Percentiles rank a stretch among this genome's conserved stretches.
Conservation (phyloP, 352 stramenopile genomes). For the Phytopythium cucurbitacearum region DNA sequence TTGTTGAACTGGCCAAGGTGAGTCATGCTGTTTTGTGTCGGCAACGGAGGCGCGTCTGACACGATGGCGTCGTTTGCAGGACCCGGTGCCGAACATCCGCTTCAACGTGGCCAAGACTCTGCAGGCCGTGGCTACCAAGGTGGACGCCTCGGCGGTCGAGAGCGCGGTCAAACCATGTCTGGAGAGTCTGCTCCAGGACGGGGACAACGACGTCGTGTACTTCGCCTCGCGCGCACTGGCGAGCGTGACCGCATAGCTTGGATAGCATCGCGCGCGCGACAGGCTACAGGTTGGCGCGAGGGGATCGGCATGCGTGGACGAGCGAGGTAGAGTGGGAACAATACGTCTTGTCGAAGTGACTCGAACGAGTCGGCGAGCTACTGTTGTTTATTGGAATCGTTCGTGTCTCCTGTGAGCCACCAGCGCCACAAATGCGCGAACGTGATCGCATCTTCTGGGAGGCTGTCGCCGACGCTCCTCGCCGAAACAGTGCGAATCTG, state of each 20-base stretch:
- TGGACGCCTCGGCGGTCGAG: constrained; percentile 57
- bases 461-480: neutral
- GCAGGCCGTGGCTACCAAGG: constrained; percentile 74
- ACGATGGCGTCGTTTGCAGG: constrained; percentile 34
- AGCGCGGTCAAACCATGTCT: constrained; percentile 85
- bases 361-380: too few species aligned
- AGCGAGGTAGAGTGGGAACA: too few species aligned
- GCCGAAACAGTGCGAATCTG: too few species aligned
- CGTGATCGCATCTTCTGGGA: constrained; percentile 9
- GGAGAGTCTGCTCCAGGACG: constrained; percentile 84
- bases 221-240: constrained; percentile 84
- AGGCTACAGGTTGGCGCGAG: too few species aligned
- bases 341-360: too few species aligned
- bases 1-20: constrained; percentile 91
- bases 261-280: too few species aligned
- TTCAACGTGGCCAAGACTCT: constrained; percentile 99
- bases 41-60: constrained; percentile 16
- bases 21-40: neutral
- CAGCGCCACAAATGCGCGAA: constrained; percentile 49
- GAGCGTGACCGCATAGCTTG: constrained; percentile 1
- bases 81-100: constrained; percentile 97
- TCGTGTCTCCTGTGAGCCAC: constrained; percentile 39
- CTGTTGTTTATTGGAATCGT: neutral
- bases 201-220: constrained; percentile 92
- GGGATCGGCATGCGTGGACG: neutral